Evolutionary conservation across 768 basidiomycete genomes (phyloP), one percentile per base, ranked within the genome.

Genomic region (Tephrocybe sp.): DNA sequence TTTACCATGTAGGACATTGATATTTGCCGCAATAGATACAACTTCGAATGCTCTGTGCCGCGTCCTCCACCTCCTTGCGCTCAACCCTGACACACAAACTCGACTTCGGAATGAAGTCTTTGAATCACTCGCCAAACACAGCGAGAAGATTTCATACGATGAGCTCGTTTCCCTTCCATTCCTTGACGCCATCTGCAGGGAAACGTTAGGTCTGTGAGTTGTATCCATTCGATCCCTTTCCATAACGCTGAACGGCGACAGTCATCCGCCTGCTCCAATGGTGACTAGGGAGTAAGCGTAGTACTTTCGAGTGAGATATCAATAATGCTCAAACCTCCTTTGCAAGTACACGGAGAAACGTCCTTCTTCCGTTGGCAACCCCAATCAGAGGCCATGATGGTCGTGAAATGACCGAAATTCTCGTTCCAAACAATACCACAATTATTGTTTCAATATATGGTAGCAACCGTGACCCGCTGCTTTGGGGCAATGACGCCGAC

Each of bases 401-500:
- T n/a, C n/a, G n/a, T n/a, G n/a, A 71, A 30, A 30, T 30, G 3
- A 38, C 57, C 9, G 46, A 54, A 16, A 57, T 64, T 12, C 6
- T 12, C 28, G 28, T 7, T 47, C n/a, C n/a, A n/a, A n/a, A n/a
- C n/a, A n/a, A n/a, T n/a, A n/a, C n/a, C n/a, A n/a, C n/a, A n/a
- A n/a, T n/a, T n/a, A n/a, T n/a, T n/a, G n/a, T n/a, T n/a, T n/a
- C n/a, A n/a, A n/a, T n/a, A 73, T 32, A 40, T 47, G 18, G 57
- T 75, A 25, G n/a, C n/a, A 75, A 78, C 58, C 56, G 67, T 9
- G 67, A 71, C 27, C 51, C 60, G 1, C 60, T 51, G 7, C 45
- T 77, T 22, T 78, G 74, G 69, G 78, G 78, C 3, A 47, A 61
- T 1, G 74, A 77, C 48, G 65, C 67, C 6, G 55, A 51, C 15